Conservation (phyloP, 441 rosid genomes). For the Gossypium gossypioides region DNA sequence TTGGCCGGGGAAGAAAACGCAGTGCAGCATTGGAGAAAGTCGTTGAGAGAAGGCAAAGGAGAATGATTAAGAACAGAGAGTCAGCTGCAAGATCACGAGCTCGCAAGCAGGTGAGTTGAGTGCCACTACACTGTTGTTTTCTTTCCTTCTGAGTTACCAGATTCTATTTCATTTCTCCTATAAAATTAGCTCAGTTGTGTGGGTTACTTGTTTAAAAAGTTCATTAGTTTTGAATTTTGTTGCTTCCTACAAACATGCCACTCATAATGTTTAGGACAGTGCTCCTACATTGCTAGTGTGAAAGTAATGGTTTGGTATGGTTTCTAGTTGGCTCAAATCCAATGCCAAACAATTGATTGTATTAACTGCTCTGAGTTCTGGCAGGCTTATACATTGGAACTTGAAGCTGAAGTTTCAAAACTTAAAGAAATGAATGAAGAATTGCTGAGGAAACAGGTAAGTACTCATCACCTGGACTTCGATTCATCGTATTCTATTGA, state of each 20-base stretch:
- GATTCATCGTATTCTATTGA: slow-evolving; percentile 6
- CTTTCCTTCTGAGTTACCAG: not conserved
- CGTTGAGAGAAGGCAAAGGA: slow-evolving; percentile 64
- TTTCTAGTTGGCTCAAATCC: too few relatives aligned
- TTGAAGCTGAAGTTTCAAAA: slow-evolving; percentile 60
- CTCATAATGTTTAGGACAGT: not conserved
- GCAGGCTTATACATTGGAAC: slow-evolving; percentile 65
- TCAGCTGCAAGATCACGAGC: slow-evolving; percentile 79
- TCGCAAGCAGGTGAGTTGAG: slow-evolving; percentile 53
- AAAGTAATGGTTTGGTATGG: too few relatives aligned
- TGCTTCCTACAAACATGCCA: not conserved
- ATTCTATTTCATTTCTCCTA: not conserved
- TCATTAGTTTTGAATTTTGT: not conserved
- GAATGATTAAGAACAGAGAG: slow-evolving; percentile 74
- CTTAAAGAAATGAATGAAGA: slow-evolving; percentile 55
- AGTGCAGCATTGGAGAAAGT: slow-evolving; percentile 54
- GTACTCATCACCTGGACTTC: not conserved
- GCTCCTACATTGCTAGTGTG: not conserved
- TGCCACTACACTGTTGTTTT: slow-evolving; percentile 4
- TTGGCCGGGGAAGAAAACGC: slow-evolving; percentile 48
- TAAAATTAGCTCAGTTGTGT: not conserved
- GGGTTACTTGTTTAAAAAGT: not conserved
- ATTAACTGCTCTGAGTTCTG: slow-evolving; percentile 13
- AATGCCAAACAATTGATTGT: not conserved
- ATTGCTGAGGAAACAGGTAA: slow-evolving; percentile 49